These are phyloP conservation scores for Mycena pura DNA, from an alignment of 768 basidiomycete genomes.

Conservation along the genomic window DNA sequence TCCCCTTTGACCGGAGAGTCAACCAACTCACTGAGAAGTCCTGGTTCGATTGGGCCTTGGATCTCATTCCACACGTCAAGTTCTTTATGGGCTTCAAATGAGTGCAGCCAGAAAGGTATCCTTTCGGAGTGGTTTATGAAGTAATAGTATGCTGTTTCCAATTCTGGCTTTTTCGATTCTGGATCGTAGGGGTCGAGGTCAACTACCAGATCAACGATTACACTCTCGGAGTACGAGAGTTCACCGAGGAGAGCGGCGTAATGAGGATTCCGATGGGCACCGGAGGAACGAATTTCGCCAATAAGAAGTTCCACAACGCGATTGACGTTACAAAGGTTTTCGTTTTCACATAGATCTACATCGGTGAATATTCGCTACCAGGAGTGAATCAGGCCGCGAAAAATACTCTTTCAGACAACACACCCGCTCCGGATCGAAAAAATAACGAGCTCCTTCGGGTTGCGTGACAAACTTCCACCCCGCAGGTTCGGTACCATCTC, in stretches of 20 bases:
- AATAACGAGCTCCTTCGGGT: neutral
- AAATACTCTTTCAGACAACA: neutral
- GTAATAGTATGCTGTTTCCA: neutral
- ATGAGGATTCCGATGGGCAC: neutral
- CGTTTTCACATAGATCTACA: neutral
- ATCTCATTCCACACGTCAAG: neutral
- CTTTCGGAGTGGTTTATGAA: neutral
- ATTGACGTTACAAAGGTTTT: neutral
- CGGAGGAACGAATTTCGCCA: neutral
- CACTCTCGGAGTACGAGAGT: neutral
- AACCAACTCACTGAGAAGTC: neutral
- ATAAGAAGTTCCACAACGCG: neutral
- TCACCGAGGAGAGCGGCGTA: neutral
- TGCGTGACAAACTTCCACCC: neutral
- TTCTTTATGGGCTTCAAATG: neutral
- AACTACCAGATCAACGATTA: neutral
- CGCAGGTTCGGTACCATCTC: neutral
- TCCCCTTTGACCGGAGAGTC: neutral
- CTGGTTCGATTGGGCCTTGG: neutral
- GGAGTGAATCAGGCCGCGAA: neutral
- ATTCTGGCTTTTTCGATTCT: too few relatives aligned
- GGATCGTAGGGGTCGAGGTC: neutral
- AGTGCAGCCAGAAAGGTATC: neutral
- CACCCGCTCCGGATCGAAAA: neutral
- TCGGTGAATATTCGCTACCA: neutral